Evolutionary conservation across 176 grass and related monocot species (phyloP).

Genomic region (Carex pumila): DNA sequence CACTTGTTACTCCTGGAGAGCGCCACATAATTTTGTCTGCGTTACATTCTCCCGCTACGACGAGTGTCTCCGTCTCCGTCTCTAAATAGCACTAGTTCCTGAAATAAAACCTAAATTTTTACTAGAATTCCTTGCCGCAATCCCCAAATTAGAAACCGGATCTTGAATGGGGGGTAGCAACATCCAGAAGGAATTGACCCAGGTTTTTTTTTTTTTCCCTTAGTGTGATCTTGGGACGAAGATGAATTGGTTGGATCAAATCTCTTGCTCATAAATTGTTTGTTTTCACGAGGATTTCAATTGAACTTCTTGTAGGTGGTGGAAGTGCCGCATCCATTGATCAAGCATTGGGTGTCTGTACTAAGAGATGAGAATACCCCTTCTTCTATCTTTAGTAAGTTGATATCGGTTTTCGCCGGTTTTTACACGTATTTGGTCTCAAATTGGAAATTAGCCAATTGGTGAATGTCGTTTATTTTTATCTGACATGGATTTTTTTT

Average conservation of each 20-base stretch:
- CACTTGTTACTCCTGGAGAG: neutral
- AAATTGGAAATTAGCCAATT: neutral
- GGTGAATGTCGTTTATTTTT: neutral
- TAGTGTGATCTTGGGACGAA: neutral
- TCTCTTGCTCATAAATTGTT: neutral
- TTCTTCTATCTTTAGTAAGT: conserved; percentile 54
- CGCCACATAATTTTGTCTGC: neutral
- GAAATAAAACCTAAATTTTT: neutral
- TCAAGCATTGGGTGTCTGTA: conserved; percentile 69
- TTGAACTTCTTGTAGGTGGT: conserved; percentile 34
- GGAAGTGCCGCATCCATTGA: conserved; percentile 54
- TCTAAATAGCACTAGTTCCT: neutral
- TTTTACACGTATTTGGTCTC: neutral
- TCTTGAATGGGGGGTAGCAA: conserved; percentile 4
- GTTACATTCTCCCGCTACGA: neutral
- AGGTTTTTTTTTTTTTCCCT: neutral
- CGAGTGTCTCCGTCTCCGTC: neutral
- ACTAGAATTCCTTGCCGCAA: neutral
- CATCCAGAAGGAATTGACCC: conserved; percentile 3
- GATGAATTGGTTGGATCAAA: neutral
- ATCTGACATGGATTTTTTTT: neutral
- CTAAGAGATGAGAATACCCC: conserved; percentile 55
- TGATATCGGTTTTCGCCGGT: neutral
- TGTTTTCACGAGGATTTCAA: neutral
- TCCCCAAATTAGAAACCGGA: neutral